Evolutionary conservation across 345 rosid genomes (phyloP).

Genomic region (Salix exigua): DNA sequence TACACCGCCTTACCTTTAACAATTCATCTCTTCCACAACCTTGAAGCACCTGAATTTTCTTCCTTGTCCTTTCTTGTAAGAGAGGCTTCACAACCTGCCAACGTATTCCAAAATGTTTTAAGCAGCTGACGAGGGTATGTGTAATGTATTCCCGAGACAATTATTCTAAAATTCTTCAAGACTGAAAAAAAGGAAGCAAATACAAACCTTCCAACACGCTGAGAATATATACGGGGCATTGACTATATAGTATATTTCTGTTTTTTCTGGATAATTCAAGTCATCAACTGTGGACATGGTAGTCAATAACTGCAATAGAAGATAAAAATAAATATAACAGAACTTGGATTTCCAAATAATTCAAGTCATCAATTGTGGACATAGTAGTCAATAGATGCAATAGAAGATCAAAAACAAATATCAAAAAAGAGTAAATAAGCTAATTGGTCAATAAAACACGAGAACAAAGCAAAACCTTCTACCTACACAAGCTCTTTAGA

Average conservation of each 20-base stretch:
- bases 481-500: background rate
- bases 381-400: background rate
- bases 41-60: slow-evolving; percentile 69
- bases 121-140: background rate
- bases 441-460: background rate
- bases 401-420: background rate
- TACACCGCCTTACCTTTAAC: slow-evolving; percentile 47
- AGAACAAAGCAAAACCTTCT: background rate
- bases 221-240: slow-evolving; percentile 88
- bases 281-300: slow-evolving; percentile 79
- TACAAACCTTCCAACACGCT: slow-evolving; percentile 80
- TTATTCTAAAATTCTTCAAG: background rate
- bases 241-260: slow-evolving; percentile 72
- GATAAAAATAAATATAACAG: background rate
- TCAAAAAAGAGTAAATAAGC: background rate
- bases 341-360: background rate
- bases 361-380: too few relatives aligned
- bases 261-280: slow-evolving; percentile 94
- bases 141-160: background rate
- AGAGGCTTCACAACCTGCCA: slow-evolving; percentile 86
- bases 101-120: background rate
- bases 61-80: slow-evolving; percentile 87
- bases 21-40: slow-evolving; percentile 80
- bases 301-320: slow-evolving; percentile 67
- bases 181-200: background rate